Percentiles rank a stretch among this genome's conserved stretches.
Conservation (phyloP, 768 basidiomycete species). For the Termitomyces sp. region DNA sequence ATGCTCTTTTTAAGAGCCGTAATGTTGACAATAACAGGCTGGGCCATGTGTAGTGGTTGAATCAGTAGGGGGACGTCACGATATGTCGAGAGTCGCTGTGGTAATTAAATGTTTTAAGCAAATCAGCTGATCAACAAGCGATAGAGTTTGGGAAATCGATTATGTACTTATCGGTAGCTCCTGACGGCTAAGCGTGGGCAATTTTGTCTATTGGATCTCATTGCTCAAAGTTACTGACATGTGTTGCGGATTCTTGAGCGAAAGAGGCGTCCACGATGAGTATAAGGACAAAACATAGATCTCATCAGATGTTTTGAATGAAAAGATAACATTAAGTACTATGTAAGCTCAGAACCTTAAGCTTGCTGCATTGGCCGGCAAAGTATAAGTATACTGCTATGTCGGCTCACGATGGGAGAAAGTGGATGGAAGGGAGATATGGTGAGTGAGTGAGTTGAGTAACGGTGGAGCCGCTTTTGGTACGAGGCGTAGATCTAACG, state of each 20-base stretch:
- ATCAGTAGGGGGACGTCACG: neutral
- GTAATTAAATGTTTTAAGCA: neutral
- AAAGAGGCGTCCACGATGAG: neutral
- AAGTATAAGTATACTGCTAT: too few species aligned
- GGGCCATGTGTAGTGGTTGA: constrained; percentile 33
- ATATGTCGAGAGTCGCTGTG: neutral
- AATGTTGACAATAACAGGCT: constrained; percentile 32
- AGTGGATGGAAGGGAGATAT: too few species aligned
- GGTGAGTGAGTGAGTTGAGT: too few species aligned
- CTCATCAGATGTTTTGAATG: neutral
- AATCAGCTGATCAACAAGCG: neutral
- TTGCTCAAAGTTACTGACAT: too few species aligned
- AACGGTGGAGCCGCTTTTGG: too few species aligned
- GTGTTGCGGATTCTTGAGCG: neutral
- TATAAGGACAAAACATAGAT: neutral
- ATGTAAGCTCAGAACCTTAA: neutral
- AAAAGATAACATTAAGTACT: neutral
- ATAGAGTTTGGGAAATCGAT: neutral
- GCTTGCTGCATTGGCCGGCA: too few species aligned
- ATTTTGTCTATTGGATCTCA: too few species aligned
- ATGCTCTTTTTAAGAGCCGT: constrained; percentile 43
- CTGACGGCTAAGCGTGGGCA: too few species aligned
- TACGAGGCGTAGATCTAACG: too few species aligned
- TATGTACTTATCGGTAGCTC: neutral
- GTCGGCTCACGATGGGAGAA: too few species aligned